Base-by-base conservation (phyloP, 2,329 filamentous ascomycete species). In the Penicillium sp. region DNA sequence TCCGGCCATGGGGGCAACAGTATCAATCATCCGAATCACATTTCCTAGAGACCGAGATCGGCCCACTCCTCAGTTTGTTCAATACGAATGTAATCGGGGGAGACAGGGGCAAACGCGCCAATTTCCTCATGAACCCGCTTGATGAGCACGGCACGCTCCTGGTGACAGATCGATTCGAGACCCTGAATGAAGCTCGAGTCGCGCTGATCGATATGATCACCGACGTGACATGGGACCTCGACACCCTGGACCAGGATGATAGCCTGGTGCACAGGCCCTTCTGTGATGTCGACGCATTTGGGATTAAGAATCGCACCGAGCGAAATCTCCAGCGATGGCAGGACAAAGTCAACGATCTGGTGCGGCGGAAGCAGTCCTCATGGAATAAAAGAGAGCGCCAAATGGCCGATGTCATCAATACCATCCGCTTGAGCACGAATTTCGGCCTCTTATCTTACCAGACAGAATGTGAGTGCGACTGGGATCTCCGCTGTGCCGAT, bases 391-490 rank as follows among this genome's bases (percentile, higher is more conserved):
- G 35, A 19, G 25, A 51, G 23, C 33, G 39, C 14, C 29, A 30
- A 3, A 43, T 40, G 3, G 38, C 43, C 4, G 36, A 50, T 14
- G 41, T 40, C 4, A 39, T 51, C 14, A 32, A 34, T 5, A 36
- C 51, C 7, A 41, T 48, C 14, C 40, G 29, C 20, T 23, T 43
- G 6, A 34, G 41, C 19, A 30, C 40, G 3, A 16, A 35, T 1
- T 30, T 45, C 18, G 30, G 46, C 2, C 29, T 41, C 7, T 23
- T 32, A 18, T 23, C 41, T 0, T 48, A 47, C 32, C 33, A 34
- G 3, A 30, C 39, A 1, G 14, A 30, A 8, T 35, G 8, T 11
- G 50, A 51, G 32, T 45, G 37, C 33, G 45, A 45, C 1, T 54
- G 50, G 50, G 50, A 54, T 26, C 5, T 6, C 3, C 32, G 41